Evolutionary conservation across 108 stramenopile species (phyloP), one percentile per base, ranked within the genome.

Genomic region (Cyclotella kingstonii): DNA sequence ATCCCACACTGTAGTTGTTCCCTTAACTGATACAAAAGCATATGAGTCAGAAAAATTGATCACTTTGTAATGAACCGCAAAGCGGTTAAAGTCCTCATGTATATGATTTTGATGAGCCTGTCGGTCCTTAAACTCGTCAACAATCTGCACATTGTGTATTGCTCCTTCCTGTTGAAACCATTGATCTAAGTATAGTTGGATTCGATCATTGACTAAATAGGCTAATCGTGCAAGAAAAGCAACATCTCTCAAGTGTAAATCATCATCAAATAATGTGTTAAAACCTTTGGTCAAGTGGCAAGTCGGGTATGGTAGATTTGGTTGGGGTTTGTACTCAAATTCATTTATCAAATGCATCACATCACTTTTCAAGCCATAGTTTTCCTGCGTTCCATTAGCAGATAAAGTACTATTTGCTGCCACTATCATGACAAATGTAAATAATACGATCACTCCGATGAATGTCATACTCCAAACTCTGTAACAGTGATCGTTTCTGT

Each of bases 1-100:
- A 54, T 93, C 91, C 71, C 77, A 82, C 5, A 63, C 39, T 36
- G 81, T 89, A 7, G 54, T 23, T 3, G 87, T 87, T n/a, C 91
- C 88, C 28, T 86, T 69, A 55, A 90, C 86, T 5, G 72, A 29
- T 17, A 93, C 44, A 23, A 86, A 54, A 8, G 70, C 73, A 59
- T 45, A 42, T 35, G n/a, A 33, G 11, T 60, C 47, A 17, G 67
- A 56, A 48, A 79, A 78, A 1, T 44, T 67, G 40, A 86, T 46
- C 5, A 86, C 43, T 46, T 73, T 83, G 77, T 78, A 90, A 1
- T 38, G 39, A 0, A 86, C 89, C 7, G 77, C 65, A 52, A 31
- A 60, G 45, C 30, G 26, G 28, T 54, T 73, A 42, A 51, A 70
- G 18, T 64, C 33, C 30, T 35, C 58, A 10, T 28, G 22, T 1